A percentile compares a stretch with the other conserved stretches of the same genome.
Conservation (phyloP, 2,329 filamentous ascomycete species). For the Pseudocercospora eumusae region DNA sequence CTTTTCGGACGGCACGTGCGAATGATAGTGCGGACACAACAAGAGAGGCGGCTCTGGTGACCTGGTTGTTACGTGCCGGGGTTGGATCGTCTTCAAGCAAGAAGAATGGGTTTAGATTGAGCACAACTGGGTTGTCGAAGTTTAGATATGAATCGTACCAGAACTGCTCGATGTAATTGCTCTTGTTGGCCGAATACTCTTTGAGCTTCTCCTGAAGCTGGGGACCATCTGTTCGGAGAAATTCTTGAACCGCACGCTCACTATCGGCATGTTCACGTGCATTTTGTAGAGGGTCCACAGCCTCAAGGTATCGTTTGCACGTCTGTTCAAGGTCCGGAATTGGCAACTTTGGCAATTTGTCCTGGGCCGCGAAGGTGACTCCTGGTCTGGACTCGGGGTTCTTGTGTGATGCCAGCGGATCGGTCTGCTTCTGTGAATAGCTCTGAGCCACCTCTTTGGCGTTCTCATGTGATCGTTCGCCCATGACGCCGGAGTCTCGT, state of each 20-base stretch:
- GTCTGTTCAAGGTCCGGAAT: constrained; percentile 84
- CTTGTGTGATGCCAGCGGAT: constrained; percentile 51
- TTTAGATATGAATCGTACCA: constrained; percentile 99
- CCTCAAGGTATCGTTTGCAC: constrained; percentile 75
- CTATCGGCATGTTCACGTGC: constrained; percentile 81
- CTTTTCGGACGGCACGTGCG: constrained; percentile 85
- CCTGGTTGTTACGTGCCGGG: constrained; percentile 92
- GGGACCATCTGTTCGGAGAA: constrained; percentile 77
- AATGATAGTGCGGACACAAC: constrained; percentile 89
- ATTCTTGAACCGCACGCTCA: constrained; percentile 75
- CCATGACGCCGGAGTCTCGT: constrained; percentile 43
- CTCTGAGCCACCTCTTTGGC: constrained; percentile 57
- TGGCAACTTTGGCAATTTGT: constrained; percentile 84
- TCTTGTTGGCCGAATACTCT: constrained; percentile 84
- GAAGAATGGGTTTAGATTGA: constrained; percentile 98
- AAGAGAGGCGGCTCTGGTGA: constrained; percentile 88
- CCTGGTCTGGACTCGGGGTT: constrained; percentile 64
- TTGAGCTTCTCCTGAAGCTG: constrained; percentile 85
- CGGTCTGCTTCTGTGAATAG: constrained; percentile 51
- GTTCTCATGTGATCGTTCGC: constrained; percentile 50
- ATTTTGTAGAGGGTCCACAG: constrained; percentile 78
- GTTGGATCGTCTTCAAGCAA: constrained; percentile 96
- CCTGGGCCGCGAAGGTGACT: constrained; percentile 86
- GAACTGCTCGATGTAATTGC: constrained; percentile 98
- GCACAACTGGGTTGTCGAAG: constrained; percentile 93